phyloP scores from a whole-genome alignment of 768 basidiomycete genomes.

The Baorangia bicolor region DNA sequence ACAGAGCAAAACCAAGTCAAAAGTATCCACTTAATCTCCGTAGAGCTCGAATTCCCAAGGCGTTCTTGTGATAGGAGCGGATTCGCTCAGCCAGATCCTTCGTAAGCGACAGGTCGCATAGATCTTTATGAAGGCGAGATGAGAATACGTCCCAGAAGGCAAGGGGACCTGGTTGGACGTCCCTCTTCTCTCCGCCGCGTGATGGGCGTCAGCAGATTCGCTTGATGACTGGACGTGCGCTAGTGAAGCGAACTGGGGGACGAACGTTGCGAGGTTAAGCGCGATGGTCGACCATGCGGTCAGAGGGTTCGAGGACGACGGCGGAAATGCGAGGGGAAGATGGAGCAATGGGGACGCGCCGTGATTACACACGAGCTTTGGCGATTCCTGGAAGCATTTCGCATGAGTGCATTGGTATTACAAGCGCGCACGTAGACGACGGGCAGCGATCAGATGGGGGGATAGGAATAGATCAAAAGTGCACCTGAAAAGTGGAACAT shows the following conservation, averaged over 20 bases:
- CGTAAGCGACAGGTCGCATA: conserved; percentile 77
- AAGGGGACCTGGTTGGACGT: conserved; percentile 22
- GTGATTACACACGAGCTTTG: conserved; percentile 44
- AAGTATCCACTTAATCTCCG: conserved; percentile 31
- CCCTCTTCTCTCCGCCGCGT: conserved; percentile 22
- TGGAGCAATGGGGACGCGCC: conserved; percentile 58
- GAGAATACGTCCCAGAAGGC: conserved; percentile 59
- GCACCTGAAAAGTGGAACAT: conserved; percentile 81
- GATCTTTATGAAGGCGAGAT: conserved; percentile 71
- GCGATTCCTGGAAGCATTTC: conserved; percentile 48
- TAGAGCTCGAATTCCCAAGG: conserved; percentile 83
- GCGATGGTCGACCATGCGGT: conserved; percentile 71
- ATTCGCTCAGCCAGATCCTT: conserved; percentile 73
- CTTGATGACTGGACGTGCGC: conserved; percentile 30
- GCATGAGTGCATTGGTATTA: conserved; percentile 7
- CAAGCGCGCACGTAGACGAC: not conserved
- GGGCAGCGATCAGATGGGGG: not conserved
- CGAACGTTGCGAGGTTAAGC: conserved; percentile 56
- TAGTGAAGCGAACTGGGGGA: conserved; percentile 60
- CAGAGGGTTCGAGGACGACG: conserved; percentile 50
- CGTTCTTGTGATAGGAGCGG: conserved; percentile 46
- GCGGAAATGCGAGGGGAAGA: conserved; percentile 67
- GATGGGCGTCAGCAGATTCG: conserved; percentile 21
- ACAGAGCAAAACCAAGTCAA: conserved; percentile 13
- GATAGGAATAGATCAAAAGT: not conserved